Percentiles rank a stretch among this genome's conserved stretches.
These are phyloP conservation scores for Salix dunnii DNA, from an alignment of 345 rosid genomes.

Conservation along the genomic window DNA sequence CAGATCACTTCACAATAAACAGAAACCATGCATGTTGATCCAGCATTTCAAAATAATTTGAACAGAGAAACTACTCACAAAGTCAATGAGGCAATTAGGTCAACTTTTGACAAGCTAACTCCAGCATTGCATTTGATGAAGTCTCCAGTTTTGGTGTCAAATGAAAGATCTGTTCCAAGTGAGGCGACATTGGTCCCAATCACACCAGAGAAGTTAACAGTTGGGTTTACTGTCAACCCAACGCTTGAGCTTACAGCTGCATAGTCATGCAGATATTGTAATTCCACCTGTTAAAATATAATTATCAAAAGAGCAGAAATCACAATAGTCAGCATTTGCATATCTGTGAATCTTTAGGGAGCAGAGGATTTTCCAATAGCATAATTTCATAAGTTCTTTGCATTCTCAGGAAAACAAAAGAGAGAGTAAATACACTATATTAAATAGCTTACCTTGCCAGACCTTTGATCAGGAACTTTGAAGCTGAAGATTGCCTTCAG, in stretches of 20 bases:
- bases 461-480: conserved; percentile 84
- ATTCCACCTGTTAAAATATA: conserved; percentile 55
- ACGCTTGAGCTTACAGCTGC: conserved; percentile 77
- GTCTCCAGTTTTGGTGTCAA: conserved; percentile 71
- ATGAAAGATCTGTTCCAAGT: conserved; percentile 75
- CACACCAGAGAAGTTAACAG: conserved; percentile 76
- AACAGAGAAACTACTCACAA: conserved; percentile 41
- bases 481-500: conserved; percentile 76
- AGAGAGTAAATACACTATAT: neutral
- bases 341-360: neutral
- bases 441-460: conserved; percentile 68
- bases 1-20: neutral
- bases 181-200: conserved; percentile 57
- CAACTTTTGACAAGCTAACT: conserved; percentile 58
- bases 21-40: neutral
- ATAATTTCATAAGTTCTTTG: neutral
- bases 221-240: conserved; percentile 77
- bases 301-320: neutral
- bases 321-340: neutral
- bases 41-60: neutral
- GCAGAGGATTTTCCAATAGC: neutral
- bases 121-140: conserved; percentile 84
- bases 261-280: conserved; percentile 85
- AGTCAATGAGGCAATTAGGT: conserved; percentile 63
- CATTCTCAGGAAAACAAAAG: neutral